phyloP scores from a whole-genome alignment of 1,284 basidiomycete species.

The Trichosporon asahii region DNA sequence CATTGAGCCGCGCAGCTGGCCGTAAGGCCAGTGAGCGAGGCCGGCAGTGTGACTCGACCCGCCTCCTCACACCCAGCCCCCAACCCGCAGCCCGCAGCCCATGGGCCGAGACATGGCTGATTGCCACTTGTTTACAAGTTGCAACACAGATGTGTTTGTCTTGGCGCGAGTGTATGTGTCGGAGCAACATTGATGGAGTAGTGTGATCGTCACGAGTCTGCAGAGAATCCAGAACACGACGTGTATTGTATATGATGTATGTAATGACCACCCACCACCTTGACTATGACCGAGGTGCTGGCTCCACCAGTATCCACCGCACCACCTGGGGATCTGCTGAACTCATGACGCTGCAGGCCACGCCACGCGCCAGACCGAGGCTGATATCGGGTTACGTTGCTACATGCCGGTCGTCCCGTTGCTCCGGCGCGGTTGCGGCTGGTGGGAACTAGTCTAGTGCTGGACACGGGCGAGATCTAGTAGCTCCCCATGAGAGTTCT shows the following conservation, averaged over 20 bases:
- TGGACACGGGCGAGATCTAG: too few relatives aligned
- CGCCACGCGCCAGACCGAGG: not conserved
- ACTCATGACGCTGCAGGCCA: not conserved
- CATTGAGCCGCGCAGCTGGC: not conserved
- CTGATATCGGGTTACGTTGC: not conserved
- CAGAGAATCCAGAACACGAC: not conserved
- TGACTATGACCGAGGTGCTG: not conserved
- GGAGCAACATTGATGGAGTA: not conserved
- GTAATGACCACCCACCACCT: not conserved
- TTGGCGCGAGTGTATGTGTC: not conserved
- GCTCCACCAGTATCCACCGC: too few relatives aligned
- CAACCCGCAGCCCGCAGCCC: too few relatives aligned
- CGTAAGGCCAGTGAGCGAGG: not conserved
- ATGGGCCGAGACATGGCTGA: too few relatives aligned
- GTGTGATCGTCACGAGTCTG: not conserved
- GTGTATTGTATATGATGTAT: slow-evolving; percentile 7
- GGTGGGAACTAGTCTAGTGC: not conserved
- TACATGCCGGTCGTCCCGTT: too few relatives aligned
- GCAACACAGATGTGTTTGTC: too few relatives aligned
- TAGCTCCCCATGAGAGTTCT: too few relatives aligned
- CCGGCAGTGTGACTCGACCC: too few relatives aligned
- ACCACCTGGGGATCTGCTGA: not conserved
- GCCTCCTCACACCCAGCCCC: too few relatives aligned
- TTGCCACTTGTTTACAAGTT: too few relatives aligned
- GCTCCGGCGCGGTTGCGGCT: not conserved